These are phyloP conservation scores for Alternaria arborescens DNA, from an alignment of 2,329 filamentous ascomycete genomes.

Conservation along the genomic window DNA sequence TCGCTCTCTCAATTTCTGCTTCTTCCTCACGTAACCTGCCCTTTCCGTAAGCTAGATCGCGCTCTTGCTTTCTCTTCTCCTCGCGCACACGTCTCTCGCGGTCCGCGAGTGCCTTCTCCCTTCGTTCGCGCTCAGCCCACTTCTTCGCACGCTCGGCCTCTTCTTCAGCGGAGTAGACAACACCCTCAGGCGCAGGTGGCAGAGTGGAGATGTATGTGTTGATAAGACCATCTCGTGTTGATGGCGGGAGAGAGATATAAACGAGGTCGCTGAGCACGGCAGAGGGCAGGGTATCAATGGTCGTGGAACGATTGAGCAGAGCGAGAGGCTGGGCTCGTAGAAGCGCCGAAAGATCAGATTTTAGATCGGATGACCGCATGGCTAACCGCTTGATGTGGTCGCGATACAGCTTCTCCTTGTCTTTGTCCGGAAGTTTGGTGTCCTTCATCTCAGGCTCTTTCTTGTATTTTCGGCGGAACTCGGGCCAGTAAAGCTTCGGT, in stretches of 20 bases:
- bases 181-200: conserved; percentile 63
- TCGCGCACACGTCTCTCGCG: conserved; percentile 69
- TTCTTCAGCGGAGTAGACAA: conserved; percentile 56
- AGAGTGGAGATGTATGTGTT: conserved; percentile 72
- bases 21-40: conserved; percentile 72
- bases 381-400: conserved; percentile 74
- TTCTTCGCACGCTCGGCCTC: conserved; percentile 59
- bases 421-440: conserved; percentile 66
- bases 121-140: conserved; percentile 50
- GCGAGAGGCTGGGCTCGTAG: conserved; percentile 68
- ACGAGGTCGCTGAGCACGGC: conserved; percentile 71
- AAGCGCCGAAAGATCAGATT: conserved; percentile 72
- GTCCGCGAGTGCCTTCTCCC: conserved; percentile 74
- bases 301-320: conserved; percentile 67
- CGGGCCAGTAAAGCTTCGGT: conserved; percentile 94
- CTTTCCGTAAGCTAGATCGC: conserved; percentile 68
- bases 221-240: conserved; percentile 70
- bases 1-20: conserved; percentile 71
- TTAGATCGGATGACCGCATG: conserved; percentile 70
- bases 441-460: conserved; percentile 84
- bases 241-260: conserved; percentile 71
- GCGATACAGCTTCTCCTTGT: conserved; percentile 80
- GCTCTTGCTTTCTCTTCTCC: conserved; percentile 68
- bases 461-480: conserved; percentile 91
- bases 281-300: conserved; percentile 66